These are phyloP conservation scores for Camelina sativa DNA, from an alignment of 345 rosid genomes.

Conservation along the genomic window DNA sequence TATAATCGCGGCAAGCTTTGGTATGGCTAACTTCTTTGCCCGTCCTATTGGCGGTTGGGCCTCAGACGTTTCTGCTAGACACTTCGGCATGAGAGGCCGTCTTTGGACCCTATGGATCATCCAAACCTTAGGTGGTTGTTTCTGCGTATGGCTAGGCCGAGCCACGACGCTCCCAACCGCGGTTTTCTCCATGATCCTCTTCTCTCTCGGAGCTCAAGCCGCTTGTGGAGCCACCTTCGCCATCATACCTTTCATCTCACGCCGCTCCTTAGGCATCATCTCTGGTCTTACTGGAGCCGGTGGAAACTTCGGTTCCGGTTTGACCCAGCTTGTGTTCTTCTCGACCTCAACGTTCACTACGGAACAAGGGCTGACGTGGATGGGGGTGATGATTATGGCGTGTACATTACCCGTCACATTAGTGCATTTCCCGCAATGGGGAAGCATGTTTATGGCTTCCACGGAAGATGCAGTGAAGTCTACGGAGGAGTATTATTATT, in stretches of 20 bases:
- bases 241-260: slow-evolving; percentile 77
- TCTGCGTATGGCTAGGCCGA: slow-evolving; percentile 79
- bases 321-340: slow-evolving; percentile 74
- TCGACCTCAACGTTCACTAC: slow-evolving; percentile 60
- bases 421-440: slow-evolving; percentile 89
- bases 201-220: slow-evolving; percentile 82
- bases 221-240: slow-evolving; percentile 94
- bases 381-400: slow-evolving; percentile 77
- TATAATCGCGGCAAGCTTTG: slow-evolving; percentile 75
- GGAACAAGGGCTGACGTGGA: slow-evolving; percentile 58
- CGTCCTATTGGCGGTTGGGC: slow-evolving; percentile 81
- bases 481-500: slow-evolving; percentile 70
- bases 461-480: slow-evolving; percentile 55
- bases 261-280: slow-evolving; percentile 67
- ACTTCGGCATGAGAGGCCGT: slow-evolving; percentile 87
- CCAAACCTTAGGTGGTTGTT: slow-evolving; percentile 72
- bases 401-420: slow-evolving; percentile 70
- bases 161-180: slow-evolving; percentile 71
- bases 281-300: slow-evolving; percentile 80
- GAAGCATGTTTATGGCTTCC: slow-evolving; percentile 68
- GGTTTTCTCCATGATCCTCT: slow-evolving; percentile 70
- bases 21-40: slow-evolving; percentile 81
- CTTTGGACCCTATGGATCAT: slow-evolving; percentile 77
- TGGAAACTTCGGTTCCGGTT: slow-evolving; percentile 82
- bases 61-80: slow-evolving; percentile 63